Base-by-base conservation (phyloP, 805 yeast genomes). In the Diddensiella caesifluorescens region DNA sequence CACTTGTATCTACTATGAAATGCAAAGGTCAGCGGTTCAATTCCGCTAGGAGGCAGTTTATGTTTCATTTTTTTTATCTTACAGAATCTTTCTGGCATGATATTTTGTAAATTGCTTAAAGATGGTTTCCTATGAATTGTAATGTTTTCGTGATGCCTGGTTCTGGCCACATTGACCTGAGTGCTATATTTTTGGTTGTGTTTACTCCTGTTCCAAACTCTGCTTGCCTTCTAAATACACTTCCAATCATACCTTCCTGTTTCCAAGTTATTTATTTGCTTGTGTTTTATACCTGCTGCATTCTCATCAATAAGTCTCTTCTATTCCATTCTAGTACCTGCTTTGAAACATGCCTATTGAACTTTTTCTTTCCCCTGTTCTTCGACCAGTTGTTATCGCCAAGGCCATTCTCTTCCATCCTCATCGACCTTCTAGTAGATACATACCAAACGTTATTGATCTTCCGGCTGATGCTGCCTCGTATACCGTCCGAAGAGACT, bases 1-100 rank as follows among this genome's bases (percentile, higher is more conserved):
- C 95, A 86, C 95, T 86, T 86, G 95, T 86, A 86, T 39, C 15
- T 9, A 23, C 19, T 32, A 23, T 23, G 38, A 38, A 28, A 62
- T 63, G 66, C 63, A 56, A 61, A 62, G 67, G 64, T 57, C 67
- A 56, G 60, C 63, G 65, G 67, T 62, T 62, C 66, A 60, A 62
- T 59, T 60, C 67, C 65, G 64, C 63, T 56, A 56, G 60, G 59
- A 56, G 65, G 66, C 67, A 60, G 21, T 22, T 28, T 30, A 32
- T 22, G 31, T 40, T 6, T 35, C 28, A 9, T 13, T 33, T 10
- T 15, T 3, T 13, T 15, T 20, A 4, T 5, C 4, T 3, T 18
- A 16, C 4, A n/a, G 27, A 9, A 25, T 9, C 9, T 25, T 25
- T 9, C 27, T 9, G 27, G 27, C 12, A 25, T 25, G 27, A 9